Evolutionary conservation across 2,329 filamentous ascomycete species (phyloP), one percentile per base, ranked within the genome.

Genomic region (Fusarium falciforme): DNA sequence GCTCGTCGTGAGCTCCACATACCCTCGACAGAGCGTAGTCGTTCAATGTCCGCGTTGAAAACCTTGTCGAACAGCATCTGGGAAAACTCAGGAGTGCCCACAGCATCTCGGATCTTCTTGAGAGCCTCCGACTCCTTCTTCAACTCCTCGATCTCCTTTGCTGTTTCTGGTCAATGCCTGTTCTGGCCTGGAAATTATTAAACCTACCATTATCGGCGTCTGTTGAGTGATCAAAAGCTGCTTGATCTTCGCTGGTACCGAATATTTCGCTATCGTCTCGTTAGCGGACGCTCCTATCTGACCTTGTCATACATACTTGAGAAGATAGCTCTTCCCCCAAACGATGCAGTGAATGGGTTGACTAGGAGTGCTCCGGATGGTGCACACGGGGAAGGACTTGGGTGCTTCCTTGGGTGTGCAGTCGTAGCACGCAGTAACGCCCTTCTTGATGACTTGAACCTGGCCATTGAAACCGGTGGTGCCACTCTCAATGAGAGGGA

Each of bases 341-440:
- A 99, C 96, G 71, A 99, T 99, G 85, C 96, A 98, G 84, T 99
- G 96, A 49, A 99, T 98, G 1, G 96, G 94, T 79, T 98, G 96
- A 74, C 93, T 97, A 0, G 96, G 96, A 0, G 95, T 99, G 82
- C 94, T 98, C 81, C 96, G 91, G 78, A 99, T 98, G 2, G 96
- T 99, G 85, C 96, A 99, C 47, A 98, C 95, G 2, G 96, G 95
- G 79, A 97, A 98, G 2, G 93, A 93, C 82, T 98, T 98, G 7
- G 96, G 96, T 2, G 93, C 91, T 70, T 96, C 93, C 83, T 99
- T 99, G 3, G 91, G 89, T 16, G 91, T 93, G 85, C 96, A 99
- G 80, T 99, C 96, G 82, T 99, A 99, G 85, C 96, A 99, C 78
- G 97, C 96, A 2, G 96, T 98, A 68, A 92, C 86, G 42, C 94